phyloP scores from a whole-genome alignment of 2,329 filamentous ascomycete genomes.

The Claviceps paspali region DNA sequence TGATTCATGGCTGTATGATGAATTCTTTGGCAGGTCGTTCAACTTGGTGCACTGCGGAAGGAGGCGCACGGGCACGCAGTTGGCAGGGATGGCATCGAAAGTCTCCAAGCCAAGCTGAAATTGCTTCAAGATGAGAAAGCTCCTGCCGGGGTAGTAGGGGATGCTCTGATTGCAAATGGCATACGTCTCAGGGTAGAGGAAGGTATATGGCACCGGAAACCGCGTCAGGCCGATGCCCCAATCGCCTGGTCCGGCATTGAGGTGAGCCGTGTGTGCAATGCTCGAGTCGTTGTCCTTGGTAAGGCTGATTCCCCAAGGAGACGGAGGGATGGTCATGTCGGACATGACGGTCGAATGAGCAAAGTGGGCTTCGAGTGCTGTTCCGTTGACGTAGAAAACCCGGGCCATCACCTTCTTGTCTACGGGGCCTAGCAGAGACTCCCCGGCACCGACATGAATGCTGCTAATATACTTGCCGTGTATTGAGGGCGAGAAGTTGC shows the following conservation, averaged over 20 bases:
- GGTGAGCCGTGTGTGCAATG: not conserved
- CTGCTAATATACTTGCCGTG: slow-evolving; percentile 24
- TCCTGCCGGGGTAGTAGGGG: slow-evolving; percentile 23
- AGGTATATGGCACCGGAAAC: slow-evolving; percentile 11
- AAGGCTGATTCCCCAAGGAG: slow-evolving; percentile 10
- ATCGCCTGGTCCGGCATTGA: not conserved
- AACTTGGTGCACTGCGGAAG: slow-evolving; percentile 28
- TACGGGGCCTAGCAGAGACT: slow-evolving; percentile 22
- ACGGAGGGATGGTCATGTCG: slow-evolving; percentile 3
- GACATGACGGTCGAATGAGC: slow-evolving; percentile 3
- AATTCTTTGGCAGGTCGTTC: slow-evolving; percentile 19
- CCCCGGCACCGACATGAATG: slow-evolving; percentile 28
- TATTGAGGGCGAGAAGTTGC: slow-evolving; percentile 25
- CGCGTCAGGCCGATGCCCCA: slow-evolving; percentile 18
- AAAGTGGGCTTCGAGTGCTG: slow-evolving; percentile 18
- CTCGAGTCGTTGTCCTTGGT: not conserved
- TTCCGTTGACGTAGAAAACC: slow-evolving; percentile 36
- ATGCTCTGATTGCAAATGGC: slow-evolving; percentile 27
- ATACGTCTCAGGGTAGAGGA: slow-evolving; percentile 20
- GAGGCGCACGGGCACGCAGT: slow-evolving; percentile 27
- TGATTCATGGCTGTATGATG: slow-evolving; percentile 24
- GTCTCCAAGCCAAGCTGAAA: slow-evolving; percentile 10
- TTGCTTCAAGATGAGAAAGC: slow-evolving; percentile 24
- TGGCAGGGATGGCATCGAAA: slow-evolving; percentile 16
- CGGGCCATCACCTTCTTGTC: slow-evolving; percentile 9